Evolutionary conservation across 2,329 filamentous ascomycete genomes (phyloP).

Genomic region (Tolypocladium cylindrosporum): DNA sequence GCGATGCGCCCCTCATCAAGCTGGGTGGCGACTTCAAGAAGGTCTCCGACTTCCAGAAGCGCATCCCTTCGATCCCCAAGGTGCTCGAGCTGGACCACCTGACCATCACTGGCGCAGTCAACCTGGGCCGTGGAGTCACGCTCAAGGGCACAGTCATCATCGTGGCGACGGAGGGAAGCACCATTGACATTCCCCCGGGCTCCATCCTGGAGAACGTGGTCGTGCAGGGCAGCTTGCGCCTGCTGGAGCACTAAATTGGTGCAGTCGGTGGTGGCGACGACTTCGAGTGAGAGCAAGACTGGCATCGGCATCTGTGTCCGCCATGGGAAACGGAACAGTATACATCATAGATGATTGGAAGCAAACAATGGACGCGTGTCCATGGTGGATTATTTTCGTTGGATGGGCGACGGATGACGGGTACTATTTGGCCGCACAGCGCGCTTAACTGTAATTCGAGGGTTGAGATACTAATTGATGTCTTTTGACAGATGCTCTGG

Average conservation of each 20-base stretch:
- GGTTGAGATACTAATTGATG: not conserved
- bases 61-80: constrained; percentile 79
- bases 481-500: not conserved
- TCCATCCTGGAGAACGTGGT: constrained; percentile 98
- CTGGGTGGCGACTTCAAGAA: constrained; percentile 99
- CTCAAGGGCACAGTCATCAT: constrained; percentile 99
- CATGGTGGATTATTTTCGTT: not conserved
- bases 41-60: constrained; percentile 91
- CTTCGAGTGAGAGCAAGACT: not conserved
- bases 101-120: constrained; percentile 95
- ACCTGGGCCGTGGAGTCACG: constrained; percentile 89
- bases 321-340: not conserved
- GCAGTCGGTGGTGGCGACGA: not conserved
- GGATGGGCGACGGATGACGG: not conserved
- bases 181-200: constrained; percentile 93
- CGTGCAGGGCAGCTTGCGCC: constrained; percentile 86
- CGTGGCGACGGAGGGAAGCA: constrained; percentile 93
- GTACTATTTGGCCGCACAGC: not conserved
- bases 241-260: constrained; percentile 50
- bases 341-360: not conserved
- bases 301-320: not conserved
- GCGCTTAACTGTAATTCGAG: not conserved
- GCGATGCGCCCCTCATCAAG: constrained; percentile 96
- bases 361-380: not conserved
- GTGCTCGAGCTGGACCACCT: constrained; percentile 89